Evolutionary conservation across 257 asterid species (phyloP), one percentile per base, ranked within the genome.

Genomic region (Petunia axillaris): DNA sequence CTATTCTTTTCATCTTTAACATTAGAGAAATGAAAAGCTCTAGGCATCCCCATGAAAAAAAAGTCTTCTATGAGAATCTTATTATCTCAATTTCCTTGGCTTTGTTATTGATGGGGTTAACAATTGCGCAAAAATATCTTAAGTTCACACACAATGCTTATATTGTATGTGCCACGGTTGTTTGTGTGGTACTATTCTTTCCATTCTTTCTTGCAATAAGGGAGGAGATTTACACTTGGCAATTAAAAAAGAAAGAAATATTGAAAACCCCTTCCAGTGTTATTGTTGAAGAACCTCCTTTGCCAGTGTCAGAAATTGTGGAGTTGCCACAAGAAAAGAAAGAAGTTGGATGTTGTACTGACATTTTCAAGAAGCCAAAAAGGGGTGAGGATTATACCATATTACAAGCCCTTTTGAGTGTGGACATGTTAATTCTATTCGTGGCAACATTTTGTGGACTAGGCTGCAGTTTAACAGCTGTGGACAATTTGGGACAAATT

Each of bases 311-410:
- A 11, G 85, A 77, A 37, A 84, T 50, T n/a, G 79, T 41, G 4
- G 71, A 68, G 54, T 68, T 41, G 53, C 52, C 75, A 55, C 38
- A 36, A 66, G 57, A 64, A 8, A 50, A 37, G 46, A 8, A 40
- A 0, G 78, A 77, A 2, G 38, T 66, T 50, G 4, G 64, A 15
- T 79, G 80, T 3, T 83, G 40, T 55, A 36, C 16, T 36, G 39
- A 75, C 55, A 53, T 81, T 16, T 83, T 76, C 46, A 78, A 83
- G 5, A 86, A 86, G 67, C 89, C 85, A 37, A 78, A 83, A 35
- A 83, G 85, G 78, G 89, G 89, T n/a, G 87, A 86, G 50, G 89
- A 86, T 83, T 81, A 83, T 57, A 54, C 80, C 1, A 86, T 83
- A 10, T 10, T 63, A 11, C 87, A 86, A 77, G 89, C 87, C 3